Evolutionary conservation across 140 eudicot genomes (phyloP), one percentile per base, ranked within the genome.

Genomic region (Bidens hawaiensis): DNA sequence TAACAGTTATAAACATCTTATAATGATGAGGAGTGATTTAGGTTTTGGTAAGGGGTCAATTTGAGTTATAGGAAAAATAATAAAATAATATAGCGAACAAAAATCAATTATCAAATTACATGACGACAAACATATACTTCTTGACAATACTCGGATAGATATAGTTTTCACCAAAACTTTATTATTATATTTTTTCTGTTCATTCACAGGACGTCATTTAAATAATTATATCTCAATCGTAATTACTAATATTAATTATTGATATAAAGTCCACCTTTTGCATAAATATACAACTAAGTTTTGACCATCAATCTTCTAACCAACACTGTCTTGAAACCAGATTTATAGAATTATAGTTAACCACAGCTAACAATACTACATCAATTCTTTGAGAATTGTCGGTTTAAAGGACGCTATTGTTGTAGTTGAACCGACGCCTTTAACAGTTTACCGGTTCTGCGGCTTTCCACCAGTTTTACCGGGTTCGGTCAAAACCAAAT

Each of bases 71-170:
- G 38, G 19, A 25, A 70, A 36, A 60, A 10, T 11, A 8, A 21
- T 9, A 8, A 50, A 9, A 26, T 22, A 2, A 36, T 59, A 28
- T 16, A 45, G 16, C 25, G 46, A 33, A 48, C 62, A n/a, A 22
- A 71, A 19, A 4, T 50, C 48, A 62, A 52, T 36, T 9, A 71
- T 57, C 70, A 62, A 25, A 21, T 51, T 71, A 50, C 36, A 49
- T 61, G 16, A 50, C 64, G 76, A 71, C 76, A 71, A 50, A 21
- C 26, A 48, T 52, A 13, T 24, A 49, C 49, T 40, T 49, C 10
- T 13, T 18, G 21, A 51, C 69, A 60, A n/a, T n/a, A n/a, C n/a
- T 10, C 34, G 68, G 14, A 47, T 31, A 48, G 8, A 17, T 30
- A 36, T 22, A 52, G 54, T 55, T 58, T 30, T 30, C 62, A 65